phyloP scores from a whole-genome alignment of 805 yeast species.

The Spathaspora sp. region DNA sequence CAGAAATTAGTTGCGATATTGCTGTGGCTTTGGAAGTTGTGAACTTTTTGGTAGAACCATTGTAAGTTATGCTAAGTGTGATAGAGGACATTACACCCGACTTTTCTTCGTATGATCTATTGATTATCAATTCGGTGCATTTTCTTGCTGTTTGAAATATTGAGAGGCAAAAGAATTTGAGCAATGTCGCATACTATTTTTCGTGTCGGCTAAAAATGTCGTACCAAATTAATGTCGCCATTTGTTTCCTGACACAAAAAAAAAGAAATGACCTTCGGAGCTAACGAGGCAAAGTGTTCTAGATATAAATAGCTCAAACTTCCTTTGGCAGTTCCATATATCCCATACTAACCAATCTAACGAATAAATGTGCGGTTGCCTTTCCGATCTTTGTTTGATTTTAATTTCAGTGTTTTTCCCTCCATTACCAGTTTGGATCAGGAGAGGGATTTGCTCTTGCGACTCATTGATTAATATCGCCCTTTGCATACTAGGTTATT shows the following conservation, averaged over 20 bases:
- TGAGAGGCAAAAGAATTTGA: neutral
- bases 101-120: neutral
- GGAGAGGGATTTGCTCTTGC: slow-evolving; percentile 57
- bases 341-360: neutral
- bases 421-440: slow-evolving; percentile 67
- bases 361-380: slow-evolving; percentile 14
- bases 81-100: slow-evolving; percentile 16
- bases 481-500: slow-evolving; percentile 44
- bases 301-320: neutral
- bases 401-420: slow-evolving; percentile 64
- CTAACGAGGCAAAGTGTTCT: neutral
- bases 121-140: too few relatives aligned
- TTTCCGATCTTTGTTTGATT: slow-evolving; percentile 55
- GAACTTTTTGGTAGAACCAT: slow-evolving; percentile 23
- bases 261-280: neutral
- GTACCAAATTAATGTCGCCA: neutral
- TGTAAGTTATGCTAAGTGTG: slow-evolving; percentile 23
- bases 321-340: neutral
- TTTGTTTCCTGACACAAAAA: neutral
- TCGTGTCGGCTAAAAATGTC: neutral
- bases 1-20: slow-evolving; percentile 22
- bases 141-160: neutral
- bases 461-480: slow-evolving; percentile 45
- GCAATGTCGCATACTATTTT: neutral
- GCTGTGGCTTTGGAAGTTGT: slow-evolving; percentile 20